Evolutionary conservation across 495 filamentous ascomycete species (phyloP).

Genomic region (Extremus antarcticus): DNA sequence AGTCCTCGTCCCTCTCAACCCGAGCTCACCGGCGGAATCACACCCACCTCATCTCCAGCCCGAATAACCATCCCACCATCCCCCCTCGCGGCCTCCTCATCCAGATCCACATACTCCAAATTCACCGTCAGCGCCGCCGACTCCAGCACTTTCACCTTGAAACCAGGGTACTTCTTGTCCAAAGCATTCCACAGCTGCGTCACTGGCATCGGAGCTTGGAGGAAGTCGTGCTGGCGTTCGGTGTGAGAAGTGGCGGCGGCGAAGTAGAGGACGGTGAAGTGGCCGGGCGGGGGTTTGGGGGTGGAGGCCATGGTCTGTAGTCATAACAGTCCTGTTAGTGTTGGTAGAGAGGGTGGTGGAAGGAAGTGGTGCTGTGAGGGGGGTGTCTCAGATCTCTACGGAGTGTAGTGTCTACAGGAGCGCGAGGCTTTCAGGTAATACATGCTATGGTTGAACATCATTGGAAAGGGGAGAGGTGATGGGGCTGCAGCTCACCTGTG

Average conservation of each 20-base stretch:
- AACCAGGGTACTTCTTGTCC: slow-evolving; percentile 74
- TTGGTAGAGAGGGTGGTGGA: not conserved
- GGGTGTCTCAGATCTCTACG: not conserved
- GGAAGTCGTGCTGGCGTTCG: slow-evolving; percentile 52
- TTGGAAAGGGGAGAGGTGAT: not conserved
- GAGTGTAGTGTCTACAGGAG: slow-evolving; percentile 21
- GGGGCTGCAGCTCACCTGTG: not conserved
- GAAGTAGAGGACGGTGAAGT: slow-evolving; percentile 83
- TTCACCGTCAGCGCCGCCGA: slow-evolving; percentile 81
- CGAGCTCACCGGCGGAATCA: slow-evolving; percentile 95
- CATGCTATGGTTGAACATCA: slow-evolving; percentile 48
- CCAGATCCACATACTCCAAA: slow-evolving; percentile 74
- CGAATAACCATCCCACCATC: slow-evolving; percentile 42
- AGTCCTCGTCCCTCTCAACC: too few relatives aligned
- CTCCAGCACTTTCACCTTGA: slow-evolving; percentile 56
- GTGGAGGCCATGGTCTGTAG: slow-evolving; percentile 15
- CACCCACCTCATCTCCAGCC: slow-evolving; percentile 78
- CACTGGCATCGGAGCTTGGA: slow-evolving; percentile 64
- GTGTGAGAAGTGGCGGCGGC: slow-evolving; percentile 68
- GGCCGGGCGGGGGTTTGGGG: slow-evolving; percentile 37
- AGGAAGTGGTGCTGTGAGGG: not conserved
- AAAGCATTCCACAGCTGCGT: slow-evolving; percentile 54
- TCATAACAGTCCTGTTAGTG: not conserved
- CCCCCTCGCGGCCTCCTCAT: slow-evolving; percentile 31
- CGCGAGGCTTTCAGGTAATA: slow-evolving; percentile 49